Conservation (phyloP, 2,329 filamentous ascomycete genomes). For the Claviceps sp. region DNA sequence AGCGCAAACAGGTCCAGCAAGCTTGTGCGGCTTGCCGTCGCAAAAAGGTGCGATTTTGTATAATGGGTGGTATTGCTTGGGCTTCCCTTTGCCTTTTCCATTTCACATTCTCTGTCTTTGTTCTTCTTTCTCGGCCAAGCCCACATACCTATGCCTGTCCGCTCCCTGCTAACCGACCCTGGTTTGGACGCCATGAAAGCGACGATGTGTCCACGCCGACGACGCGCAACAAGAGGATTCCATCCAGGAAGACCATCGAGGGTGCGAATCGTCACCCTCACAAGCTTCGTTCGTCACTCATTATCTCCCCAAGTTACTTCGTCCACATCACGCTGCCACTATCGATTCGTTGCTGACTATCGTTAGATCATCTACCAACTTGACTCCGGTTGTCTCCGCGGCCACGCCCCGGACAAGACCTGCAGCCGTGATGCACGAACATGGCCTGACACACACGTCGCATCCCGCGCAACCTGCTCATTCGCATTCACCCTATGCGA, state of each 20-base stretch:
- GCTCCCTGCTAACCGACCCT: conserved; percentile 2
- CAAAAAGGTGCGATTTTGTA: conserved; percentile 30
- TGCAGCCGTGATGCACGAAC: background rate
- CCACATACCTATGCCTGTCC: background rate
- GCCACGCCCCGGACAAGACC: conserved; percentile 1
- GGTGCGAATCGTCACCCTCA: conserved; percentile 14
- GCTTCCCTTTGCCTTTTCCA: background rate
- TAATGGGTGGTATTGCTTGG: no score
- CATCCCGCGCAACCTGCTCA: background rate
- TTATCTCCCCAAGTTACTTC: background rate
- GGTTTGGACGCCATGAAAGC: conserved; percentile 14
- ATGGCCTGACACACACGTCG: background rate
- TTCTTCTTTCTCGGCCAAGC: background rate
- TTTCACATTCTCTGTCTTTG: background rate
- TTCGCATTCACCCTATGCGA: background rate
- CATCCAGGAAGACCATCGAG: conserved; percentile 13
- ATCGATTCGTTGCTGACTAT: background rate
- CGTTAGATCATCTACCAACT: background rate
- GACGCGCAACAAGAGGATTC: conserved; percentile 17
- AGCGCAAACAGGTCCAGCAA: conserved; percentile 45
- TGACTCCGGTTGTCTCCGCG: background rate
- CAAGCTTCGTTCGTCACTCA: conserved; percentile 17
- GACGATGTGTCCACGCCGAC: conserved; percentile 31
- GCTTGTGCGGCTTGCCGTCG: conserved; percentile 42
- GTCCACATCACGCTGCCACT: background rate